These are phyloP conservation scores for Fomitopsis pinicola DNA, from an alignment of 1,284 basidiomycete species.

Conservation along the genomic window DNA sequence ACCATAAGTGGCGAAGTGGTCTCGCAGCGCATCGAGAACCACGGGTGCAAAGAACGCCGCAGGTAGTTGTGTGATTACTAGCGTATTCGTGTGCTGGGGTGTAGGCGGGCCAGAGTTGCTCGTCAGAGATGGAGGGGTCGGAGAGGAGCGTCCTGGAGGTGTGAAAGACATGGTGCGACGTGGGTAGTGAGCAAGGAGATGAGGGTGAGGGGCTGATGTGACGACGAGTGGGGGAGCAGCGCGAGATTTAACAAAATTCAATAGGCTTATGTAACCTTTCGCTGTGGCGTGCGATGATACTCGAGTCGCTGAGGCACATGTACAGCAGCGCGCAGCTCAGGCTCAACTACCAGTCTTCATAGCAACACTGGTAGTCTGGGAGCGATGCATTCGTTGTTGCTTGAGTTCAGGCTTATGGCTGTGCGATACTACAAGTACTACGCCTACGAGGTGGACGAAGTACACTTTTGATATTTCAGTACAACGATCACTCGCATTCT, in stretches of 20 bases:
- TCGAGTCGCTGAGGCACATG: no score
- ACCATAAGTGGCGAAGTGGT: slow-evolving; percentile 73
- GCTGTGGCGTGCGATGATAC: not conserved
- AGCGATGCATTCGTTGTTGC: no score
- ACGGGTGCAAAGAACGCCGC: slow-evolving; percentile 58
- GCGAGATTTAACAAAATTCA: not conserved
- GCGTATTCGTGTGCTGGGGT: slow-evolving; percentile 30
- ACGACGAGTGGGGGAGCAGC: not conserved
- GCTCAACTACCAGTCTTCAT: no score
- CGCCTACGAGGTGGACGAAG: no score
- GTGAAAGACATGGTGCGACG: not conserved
- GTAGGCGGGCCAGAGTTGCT: slow-evolving; percentile 18
- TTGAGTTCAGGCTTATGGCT: no score
- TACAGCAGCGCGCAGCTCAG: no score
- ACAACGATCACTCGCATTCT: no score
- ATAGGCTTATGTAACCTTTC: not conserved
- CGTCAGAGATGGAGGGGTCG: slow-evolving; percentile 18
- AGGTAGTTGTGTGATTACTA: slow-evolving; percentile 31
- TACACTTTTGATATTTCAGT: no score
- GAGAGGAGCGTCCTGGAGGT: slow-evolving; percentile 12
- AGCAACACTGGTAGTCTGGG: no score
- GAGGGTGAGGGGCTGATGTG: not conserved
- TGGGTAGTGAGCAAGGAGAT: not conserved
- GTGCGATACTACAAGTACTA: no score
- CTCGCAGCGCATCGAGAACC: slow-evolving; percentile 60